Base-by-base conservation (phyloP, 495 filamentous ascomycete species). In the Podospora appendiculata region DNA sequence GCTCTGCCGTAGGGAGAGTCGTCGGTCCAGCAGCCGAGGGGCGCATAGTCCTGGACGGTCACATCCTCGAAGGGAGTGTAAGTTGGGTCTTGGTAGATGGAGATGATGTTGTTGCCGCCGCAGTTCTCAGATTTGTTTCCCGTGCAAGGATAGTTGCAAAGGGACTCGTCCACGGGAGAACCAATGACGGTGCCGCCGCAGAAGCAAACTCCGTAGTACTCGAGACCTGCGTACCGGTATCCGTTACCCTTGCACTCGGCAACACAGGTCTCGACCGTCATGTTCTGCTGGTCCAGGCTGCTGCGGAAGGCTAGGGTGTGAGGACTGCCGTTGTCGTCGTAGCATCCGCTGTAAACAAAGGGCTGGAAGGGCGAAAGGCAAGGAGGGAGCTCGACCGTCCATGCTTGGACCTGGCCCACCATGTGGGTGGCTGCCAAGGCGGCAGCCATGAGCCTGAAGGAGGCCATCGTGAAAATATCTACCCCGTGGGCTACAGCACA, bases 11-110 rank as follows among this genome's bases (percentile, higher is more conserved):
- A 11, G 35, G 42, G 54, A 0, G 70, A 65, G 49, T 78, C 71
- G 48, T 82, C 80, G 32, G 75, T 77, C 58, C 74, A 82, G 58
- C 80, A 84, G 47, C 80, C 80, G n/a, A 81, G 57, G 35, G 67
- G 56, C 33, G 56, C 52, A 57, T 79, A 81, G 58, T 79, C 74
- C 25, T 58, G 61, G 14, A 76, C 59, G 8, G 57, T 65, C 46
- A 63, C 67, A 32, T 64, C 56, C 19, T 70, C 61, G 34, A 67
- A 54, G 35, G 70, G 58, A n/a, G 64, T 61, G 57, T 76, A 81
- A 18, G 76, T 81, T 1, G 76, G 69, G 41, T 81, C 78, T 57
- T 74, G 67, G 51, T 73, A 81, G 51, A 80, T 55, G 17, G 72
- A 79, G 46, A 79, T 59, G 34, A 61, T 51, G 40, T 72, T 64